A percentile compares a stretch with the other conserved stretches of the same genome.
Conservation (phyloP, 345 rosid genomes). For the Dovyalis caffra region DNA sequence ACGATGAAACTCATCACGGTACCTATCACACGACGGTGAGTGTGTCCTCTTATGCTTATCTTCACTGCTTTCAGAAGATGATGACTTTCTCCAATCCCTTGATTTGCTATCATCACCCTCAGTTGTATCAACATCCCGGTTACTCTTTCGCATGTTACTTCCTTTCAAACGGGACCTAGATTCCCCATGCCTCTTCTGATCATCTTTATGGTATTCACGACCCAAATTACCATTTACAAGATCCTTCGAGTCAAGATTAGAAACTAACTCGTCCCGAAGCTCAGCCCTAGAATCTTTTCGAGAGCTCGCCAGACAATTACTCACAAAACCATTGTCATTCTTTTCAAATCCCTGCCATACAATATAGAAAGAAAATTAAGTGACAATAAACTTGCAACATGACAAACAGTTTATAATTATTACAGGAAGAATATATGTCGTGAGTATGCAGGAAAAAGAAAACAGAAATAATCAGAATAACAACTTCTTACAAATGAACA, state of each 20-base stretch:
- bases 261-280: conserved; percentile 15
- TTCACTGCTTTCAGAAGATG: conserved; percentile 39
- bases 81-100: conserved; percentile 33
- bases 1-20: conserved; percentile 31
- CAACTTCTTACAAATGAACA: conserved; percentile 83
- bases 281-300: conserved; percentile 13
- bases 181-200: conserved; percentile 19
- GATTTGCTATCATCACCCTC: conserved; percentile 30
- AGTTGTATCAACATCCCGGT: conserved; percentile 26
- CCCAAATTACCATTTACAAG: conserved; percentile 40
- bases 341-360: conserved; percentile 38
- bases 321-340: conserved; percentile 4
- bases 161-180: conserved; percentile 30
- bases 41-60: conserved; percentile 28
- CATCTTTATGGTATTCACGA: conserved; percentile 23
- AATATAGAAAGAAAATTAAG: conserved; percentile 15
- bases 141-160: conserved; percentile 38
- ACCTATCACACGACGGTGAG: conserved; percentile 41
- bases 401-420: conserved; percentile 5
- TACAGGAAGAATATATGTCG: conserved; percentile 14
- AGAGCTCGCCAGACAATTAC: conserved; percentile 9
- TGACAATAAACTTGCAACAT: conserved; percentile 1
- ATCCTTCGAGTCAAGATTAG: conserved; percentile 17
- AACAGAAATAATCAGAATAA: conserved; percentile 27
- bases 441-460: conserved; percentile 9